These are phyloP conservation scores for Cydonia oblonga DNA, from an alignment of 331 rosid genomes.

Conservation along the genomic window DNA sequence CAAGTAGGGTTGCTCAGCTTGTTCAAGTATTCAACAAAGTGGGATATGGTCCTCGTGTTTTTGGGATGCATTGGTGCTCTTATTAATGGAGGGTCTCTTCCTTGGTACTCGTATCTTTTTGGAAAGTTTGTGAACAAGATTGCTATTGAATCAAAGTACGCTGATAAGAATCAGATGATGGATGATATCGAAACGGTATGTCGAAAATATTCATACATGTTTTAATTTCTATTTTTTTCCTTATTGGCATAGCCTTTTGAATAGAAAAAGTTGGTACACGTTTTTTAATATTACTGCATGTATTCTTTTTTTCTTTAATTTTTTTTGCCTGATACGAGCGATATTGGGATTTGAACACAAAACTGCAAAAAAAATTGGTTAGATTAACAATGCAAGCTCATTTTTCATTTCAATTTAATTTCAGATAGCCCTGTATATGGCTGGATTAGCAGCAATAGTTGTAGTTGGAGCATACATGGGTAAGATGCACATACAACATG, in stretches of 20 bases:
- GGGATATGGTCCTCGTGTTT: conserved; percentile 58
- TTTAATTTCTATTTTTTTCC: neutral
- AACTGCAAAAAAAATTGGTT: neutral
- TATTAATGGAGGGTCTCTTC: conserved; percentile 94
- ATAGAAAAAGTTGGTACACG: neutral
- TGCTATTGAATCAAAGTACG: conserved; percentile 22
- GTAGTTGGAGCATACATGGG: conserved; percentile 74
- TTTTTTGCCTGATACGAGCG: neutral
- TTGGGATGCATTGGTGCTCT: conserved; percentile 80
- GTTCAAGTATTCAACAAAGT: conserved; percentile 71
- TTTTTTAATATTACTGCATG: neutral
- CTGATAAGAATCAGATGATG: conserved; percentile 32
- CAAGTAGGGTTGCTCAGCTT: conserved; percentile 56
- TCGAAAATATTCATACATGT: neutral
- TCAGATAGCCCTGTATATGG: conserved; percentile 61
- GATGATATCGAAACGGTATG: conserved; percentile 51
- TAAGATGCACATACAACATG: conserved; percentile 21
- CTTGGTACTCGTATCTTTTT: conserved; percentile 64
- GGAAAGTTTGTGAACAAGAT: conserved; percentile 58
- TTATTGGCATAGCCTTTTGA: neutral
- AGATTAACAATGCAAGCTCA: neutral
- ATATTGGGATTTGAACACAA: neutral
- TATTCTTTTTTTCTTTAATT: too few relatives aligned
- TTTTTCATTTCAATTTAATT: conserved; percentile 7
- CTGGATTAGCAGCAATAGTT: conserved; percentile 56